These are phyloP conservation scores for Ambrosia trifida DNA, from an alignment of 129 eudicot species.

Conservation along the genomic window DNA sequence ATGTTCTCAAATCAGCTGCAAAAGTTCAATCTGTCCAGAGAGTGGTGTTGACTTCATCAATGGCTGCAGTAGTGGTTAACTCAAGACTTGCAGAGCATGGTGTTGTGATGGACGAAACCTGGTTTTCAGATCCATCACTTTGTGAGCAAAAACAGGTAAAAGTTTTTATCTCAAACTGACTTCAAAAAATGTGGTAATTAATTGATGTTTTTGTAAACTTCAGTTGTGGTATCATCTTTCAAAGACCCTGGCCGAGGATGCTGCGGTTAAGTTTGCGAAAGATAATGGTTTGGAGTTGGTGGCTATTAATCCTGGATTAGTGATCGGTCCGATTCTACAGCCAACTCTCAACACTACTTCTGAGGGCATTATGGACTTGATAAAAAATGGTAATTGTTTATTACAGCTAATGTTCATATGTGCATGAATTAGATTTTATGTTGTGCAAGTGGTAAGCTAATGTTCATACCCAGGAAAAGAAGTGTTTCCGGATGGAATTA, in stretches of 20 bases:
- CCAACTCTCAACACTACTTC: conserved; percentile 41
- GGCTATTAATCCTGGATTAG: conserved; percentile 29
- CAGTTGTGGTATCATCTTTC: conserved; percentile 41
- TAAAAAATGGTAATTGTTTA: conserved; percentile 18
- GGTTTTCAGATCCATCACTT: conserved; percentile 46
- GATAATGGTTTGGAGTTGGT: conserved; percentile 42
- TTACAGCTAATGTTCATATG: neutral
- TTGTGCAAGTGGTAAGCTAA: neutral
- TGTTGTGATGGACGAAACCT: conserved; percentile 50
- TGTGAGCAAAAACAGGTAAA: conserved; percentile 42
- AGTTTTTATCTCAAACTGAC: neutral
- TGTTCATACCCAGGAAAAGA: conserved; percentile 37
- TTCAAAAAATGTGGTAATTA: neutral
- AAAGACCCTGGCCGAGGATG: conserved; percentile 49
- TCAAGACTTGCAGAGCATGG: conserved; percentile 27
- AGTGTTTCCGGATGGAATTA: conserved; percentile 13
- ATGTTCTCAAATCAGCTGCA: conserved; percentile 52
- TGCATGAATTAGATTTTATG: neutral
- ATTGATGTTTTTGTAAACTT: neutral
- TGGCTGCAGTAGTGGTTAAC: conserved; percentile 34
- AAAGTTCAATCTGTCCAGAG: conserved; percentile 45
- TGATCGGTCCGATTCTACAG: conserved; percentile 46
- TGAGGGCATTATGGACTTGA: conserved; percentile 22
- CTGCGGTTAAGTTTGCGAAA: conserved; percentile 45
- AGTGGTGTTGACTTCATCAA: conserved; percentile 53